Evolutionary conservation across 1,284 basidiomycete genomes (phyloP), one percentile per base, ranked within the genome.

Genomic region (Agaricales sp.): DNA sequence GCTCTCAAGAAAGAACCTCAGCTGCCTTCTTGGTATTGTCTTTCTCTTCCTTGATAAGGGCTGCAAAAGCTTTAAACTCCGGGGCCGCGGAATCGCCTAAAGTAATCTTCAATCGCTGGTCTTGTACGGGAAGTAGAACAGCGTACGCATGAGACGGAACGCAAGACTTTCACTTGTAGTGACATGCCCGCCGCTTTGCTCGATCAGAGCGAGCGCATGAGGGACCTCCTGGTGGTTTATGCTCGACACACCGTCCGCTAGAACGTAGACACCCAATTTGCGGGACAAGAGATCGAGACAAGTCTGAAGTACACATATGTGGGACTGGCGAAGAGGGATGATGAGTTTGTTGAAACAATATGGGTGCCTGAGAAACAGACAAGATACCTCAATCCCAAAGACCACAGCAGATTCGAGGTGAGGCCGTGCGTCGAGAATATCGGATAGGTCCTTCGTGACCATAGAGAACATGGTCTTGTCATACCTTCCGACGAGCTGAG

Each of bases 371-470:
- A 37, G 22, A 43, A 20, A 43, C 18, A 25, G 44, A 35, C 30
- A n/a, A n/a, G n/a, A n/a, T n/a, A 85, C 87, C 70, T 93, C 91
- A 51, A 94, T 92, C 23, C 92, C 92, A 57, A 92, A 80, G 3
- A 96, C 66, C 21, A 94, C 79, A 45, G 91, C 70, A 16, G 75
- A 76, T 48, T 75, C 70, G 52, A 83, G 64, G 20, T 69, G 60
- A 19, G 68, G 66, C 30, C 70, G 73, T n/a, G 69, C 59, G 23
- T 65, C 59, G 50, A 93, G 68, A 12, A 78, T 59, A 4, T 67
- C 57, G 45, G 70, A 65, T 3, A 92, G 75, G 46, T 86, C 78
- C 1, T 82, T 76, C 0, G 80, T 82, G 49, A 82, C 59, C 90
- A 95, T 93, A 3, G 86, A 88, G 69, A 96, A 95, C 49, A 79